Percentiles rank a stretch among this genome's conserved stretches.
Evolutionary conservation across 768 basidiomycete genomes (phyloP).

Genomic region (Termitomyces sp.): DNA sequence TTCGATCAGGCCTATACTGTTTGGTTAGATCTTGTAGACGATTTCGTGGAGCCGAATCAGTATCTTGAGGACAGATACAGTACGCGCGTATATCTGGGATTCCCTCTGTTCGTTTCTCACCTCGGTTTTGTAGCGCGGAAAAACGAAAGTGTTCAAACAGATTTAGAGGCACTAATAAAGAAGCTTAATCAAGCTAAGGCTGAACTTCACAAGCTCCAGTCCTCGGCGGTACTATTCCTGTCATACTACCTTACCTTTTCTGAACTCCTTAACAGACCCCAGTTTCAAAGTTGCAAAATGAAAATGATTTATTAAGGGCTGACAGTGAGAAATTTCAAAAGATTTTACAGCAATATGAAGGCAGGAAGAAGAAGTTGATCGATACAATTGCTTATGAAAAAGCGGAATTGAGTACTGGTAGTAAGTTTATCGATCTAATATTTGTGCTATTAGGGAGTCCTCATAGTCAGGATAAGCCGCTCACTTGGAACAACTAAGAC

Average conservation of each 20-base stretch:
- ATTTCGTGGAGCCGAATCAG: conserved; percentile 65
- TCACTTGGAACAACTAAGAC: conserved; percentile 56
- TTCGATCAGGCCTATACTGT: conserved; percentile 58
- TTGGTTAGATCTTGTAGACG: conserved; percentile 64
- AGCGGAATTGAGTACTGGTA: conserved; percentile 50
- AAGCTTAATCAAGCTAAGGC: conserved; percentile 38
- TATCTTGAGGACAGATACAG: conserved; percentile 74
- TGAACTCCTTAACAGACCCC: conserved; percentile 39
- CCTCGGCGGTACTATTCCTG: conserved; percentile 44
- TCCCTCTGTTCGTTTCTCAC: background rate
- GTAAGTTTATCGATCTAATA: conserved; percentile 27
- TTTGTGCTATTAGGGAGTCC: background rate
- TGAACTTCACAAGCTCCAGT: conserved; percentile 54
- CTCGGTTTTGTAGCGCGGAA: conserved; percentile 46
- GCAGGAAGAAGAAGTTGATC: conserved; percentile 59
- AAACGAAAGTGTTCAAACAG: conserved; percentile 59
- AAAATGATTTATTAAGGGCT: conserved; percentile 55
- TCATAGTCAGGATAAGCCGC: conserved; percentile 32
- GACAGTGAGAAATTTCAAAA: conserved; percentile 79
- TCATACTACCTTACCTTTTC: background rate
- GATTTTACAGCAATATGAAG: conserved; percentile 65
- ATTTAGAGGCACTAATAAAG: conserved; percentile 53
- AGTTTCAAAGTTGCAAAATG: conserved; percentile 54
- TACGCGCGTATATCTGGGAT: conserved; percentile 23
- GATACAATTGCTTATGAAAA: conserved; percentile 65